phyloP scores from a whole-genome alignment of 495 filamentous ascomycete species.

The Penicillium cataractarum region DNA sequence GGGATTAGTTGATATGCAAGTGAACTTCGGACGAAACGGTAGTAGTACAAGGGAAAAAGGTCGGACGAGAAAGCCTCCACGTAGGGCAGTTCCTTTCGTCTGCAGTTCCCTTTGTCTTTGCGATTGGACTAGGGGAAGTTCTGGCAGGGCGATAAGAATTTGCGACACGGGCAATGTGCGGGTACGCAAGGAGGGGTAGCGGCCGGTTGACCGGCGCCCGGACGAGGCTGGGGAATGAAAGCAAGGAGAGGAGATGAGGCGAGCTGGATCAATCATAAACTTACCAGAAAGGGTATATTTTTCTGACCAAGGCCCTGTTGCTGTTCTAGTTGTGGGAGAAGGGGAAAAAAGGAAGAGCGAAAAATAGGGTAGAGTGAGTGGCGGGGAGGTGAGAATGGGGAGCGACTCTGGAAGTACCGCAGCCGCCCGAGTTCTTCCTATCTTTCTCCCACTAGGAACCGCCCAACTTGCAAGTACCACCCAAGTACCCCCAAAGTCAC shows the following conservation, averaged over 20 bases:
- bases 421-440: not conserved
- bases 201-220: not conserved
- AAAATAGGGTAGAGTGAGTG: conserved; percentile 1
- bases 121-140: conserved; percentile 1
- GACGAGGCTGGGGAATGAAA: conserved; percentile 2
- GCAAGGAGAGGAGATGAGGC: not conserved
- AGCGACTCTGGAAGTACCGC: conserved; percentile 3
- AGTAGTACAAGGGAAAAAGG: not conserved
- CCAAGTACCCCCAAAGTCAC: conserved; percentile 2
- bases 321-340: not conserved
- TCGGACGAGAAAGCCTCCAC: not conserved
- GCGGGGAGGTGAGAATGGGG: conserved; percentile 5
- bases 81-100: not conserved
- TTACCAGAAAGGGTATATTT: not conserved
- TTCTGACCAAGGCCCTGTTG: not conserved
- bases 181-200: conserved; percentile 25
- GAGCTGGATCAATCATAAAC: not conserved
- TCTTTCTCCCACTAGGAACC: not conserved
- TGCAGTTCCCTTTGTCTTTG: not conserved
- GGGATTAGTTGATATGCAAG: conserved; percentile 29
- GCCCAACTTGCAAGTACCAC: not conserved
- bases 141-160: conserved; percentile 21
- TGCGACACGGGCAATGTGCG: conserved; percentile 24
- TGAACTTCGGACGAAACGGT: not conserved
- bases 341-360: not conserved